Evolutionary conservation across 331 rosid genomes (phyloP), one percentile per base, ranked within the genome.

Genomic region (Quercus phellos): DNA sequence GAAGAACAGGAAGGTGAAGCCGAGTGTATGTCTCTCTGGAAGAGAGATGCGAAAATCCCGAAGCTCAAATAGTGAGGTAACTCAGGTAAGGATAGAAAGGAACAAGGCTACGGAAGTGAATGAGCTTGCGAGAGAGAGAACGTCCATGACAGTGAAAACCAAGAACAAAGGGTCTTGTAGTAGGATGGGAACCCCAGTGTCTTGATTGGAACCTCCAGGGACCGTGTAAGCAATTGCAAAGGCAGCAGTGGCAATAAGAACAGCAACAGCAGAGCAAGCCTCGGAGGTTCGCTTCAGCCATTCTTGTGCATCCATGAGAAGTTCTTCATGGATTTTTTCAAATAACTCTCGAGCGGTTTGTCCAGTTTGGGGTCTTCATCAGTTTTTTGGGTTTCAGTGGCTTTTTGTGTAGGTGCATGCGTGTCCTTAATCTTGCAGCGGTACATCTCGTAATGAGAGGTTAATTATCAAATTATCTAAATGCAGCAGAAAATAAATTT

Each of bases 241-340:
- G 29, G 60, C 79, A 11, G 74, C 82, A 1, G 79, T 51, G 16
- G 85, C 86, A 3, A 83, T 59, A 1, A 83, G 55, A 3, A 75
- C 64, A 1, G 84, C 81, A 0, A 83, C 84, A 0, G 78, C 59
- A 12, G 87, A 83, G 18, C 81, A 83, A n/a, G 87, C 71, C 22
- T 83, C 72, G 3, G 81, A 70, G 38, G 87, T 83, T 43, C 66
- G 53, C 50, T 75, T 71, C 13, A 83, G 21, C 87, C 87, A 79
- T 21, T 83, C 51, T 35, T 83, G 59, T 68, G 73, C 84, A 0
- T 58, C 56, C 6, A 55, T 54, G 24, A 27, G 79, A 77, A 79
- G 74, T 1, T 6, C 11, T 5, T 5, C 1, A 21, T 84, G 87
- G 10, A 24, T 46, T 13, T 24, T 6, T 4, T 80, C 70, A 56